phyloP scores from a whole-genome alignment of 345 rosid genomes.

The Euphorbia peplus region DNA sequence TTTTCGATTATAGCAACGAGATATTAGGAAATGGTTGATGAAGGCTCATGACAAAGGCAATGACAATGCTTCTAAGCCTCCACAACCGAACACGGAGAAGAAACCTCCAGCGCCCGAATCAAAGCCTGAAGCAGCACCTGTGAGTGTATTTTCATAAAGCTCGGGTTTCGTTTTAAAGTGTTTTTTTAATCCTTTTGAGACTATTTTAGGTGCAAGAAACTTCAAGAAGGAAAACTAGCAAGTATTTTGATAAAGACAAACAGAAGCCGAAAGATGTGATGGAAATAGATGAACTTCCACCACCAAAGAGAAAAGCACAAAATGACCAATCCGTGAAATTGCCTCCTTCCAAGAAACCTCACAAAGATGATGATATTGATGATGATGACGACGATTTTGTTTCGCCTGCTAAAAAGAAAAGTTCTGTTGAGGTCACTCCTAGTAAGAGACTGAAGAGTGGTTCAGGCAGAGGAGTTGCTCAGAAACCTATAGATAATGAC shows the following conservation, averaged over 20 bases:
- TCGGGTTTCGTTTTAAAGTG: neutral
- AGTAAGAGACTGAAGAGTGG: slow-evolving; percentile 75
- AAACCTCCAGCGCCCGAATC: slow-evolving; percentile 17
- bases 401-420: slow-evolving; percentile 40
- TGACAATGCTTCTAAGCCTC: slow-evolving; percentile 38
- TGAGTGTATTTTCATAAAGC: slow-evolving; percentile 24
- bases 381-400: slow-evolving; percentile 58
- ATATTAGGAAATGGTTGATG: slow-evolving; percentile 96
- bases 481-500: slow-evolving; percentile 43
- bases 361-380: slow-evolving; percentile 50
- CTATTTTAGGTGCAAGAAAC: slow-evolving; percentile 39
- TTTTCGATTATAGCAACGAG: slow-evolving; percentile 58
- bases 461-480: slow-evolving; percentile 62
- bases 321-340: slow-evolving; percentile 37
- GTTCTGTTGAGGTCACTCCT: slow-evolving; percentile 48
- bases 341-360: slow-evolving; percentile 47
- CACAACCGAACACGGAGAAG: slow-evolving; percentile 38
- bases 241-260: slow-evolving; percentile 73
- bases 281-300: slow-evolving; percentile 48
- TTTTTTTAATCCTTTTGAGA: neutral
- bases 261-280: slow-evolving; percentile 58
- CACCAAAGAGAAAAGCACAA: slow-evolving; percentile 62
- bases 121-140: slow-evolving; percentile 34
- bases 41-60: slow-evolving; percentile 77
- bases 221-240: slow-evolving; percentile 88